Evolutionary conservation across 2,329 filamentous ascomycete species (phyloP).

Genomic region (Didymella arachidicola): DNA sequence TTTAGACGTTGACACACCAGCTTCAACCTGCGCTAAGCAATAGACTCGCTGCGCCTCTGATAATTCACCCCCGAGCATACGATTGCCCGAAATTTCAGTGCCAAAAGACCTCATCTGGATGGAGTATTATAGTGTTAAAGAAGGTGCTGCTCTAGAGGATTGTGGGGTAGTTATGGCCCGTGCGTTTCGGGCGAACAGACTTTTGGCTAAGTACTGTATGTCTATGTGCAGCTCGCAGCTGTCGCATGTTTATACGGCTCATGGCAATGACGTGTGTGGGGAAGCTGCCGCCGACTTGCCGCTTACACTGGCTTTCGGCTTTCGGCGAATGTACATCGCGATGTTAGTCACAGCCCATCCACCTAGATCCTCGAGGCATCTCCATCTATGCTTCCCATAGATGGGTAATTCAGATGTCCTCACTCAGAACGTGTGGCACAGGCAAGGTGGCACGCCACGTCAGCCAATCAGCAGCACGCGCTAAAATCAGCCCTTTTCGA

Average conservation of each 20-base stretch:
- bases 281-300: not conserved
- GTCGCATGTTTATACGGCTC: constrained; percentile 1
- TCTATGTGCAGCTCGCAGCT: not conserved
- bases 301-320: constrained; percentile 10
- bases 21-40: no score
- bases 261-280: constrained; percentile 17
- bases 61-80: no score
- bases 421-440: not conserved
- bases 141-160: no score
- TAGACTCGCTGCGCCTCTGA: no score
- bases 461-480: constrained; percentile 13
- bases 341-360: constrained; percentile 3
- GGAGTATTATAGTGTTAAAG: no score
- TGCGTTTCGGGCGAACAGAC: no score
- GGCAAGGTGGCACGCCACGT: not conserved
- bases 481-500: constrained; percentile 2
- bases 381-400: no score
- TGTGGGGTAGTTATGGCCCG: no score
- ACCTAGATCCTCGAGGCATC: not conserved
- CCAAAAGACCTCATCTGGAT: no score
- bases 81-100: no score
- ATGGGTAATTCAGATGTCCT: not conserved
- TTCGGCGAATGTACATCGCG: constrained; percentile 10
- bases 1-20: no score
- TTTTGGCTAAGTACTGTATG: no score